phyloP scores from a whole-genome alignment of 78 protist species.

The Kipferlia bialata region DNA sequence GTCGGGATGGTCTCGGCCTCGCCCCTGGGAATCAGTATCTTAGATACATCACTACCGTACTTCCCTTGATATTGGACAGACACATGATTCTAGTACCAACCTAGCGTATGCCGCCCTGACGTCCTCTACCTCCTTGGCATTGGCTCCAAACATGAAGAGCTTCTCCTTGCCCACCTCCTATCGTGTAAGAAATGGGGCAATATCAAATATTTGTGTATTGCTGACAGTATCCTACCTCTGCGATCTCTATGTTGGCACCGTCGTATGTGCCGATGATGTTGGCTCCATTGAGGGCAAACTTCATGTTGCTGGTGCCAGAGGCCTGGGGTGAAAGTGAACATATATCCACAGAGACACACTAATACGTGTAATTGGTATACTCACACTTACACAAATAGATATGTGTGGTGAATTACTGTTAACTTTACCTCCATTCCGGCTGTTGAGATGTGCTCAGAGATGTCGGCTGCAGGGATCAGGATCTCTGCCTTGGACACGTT shows the following conservation, averaged over 20 bases:
- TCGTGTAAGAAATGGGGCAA: too few relatives aligned
- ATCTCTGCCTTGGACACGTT: too few relatives aligned
- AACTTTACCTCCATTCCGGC: slow-evolving; percentile 77
- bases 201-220: too few relatives aligned
- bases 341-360: too few relatives aligned
- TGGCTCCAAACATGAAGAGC: slow-evolving; percentile 27
- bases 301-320: background rate
- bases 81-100: too few relatives aligned
- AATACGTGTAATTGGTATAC: too few relatives aligned
- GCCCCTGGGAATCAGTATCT: too few relatives aligned
- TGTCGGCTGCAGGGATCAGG: slow-evolving; percentile 76
- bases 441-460: slow-evolving; percentile 77
- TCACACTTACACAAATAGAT: too few relatives aligned
- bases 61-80: too few relatives aligned
- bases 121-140: slow-evolving; percentile 11
- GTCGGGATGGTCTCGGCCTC: background rate
- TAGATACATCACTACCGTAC: too few relatives aligned
- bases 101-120: background rate
- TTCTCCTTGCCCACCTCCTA: slow-evolving; percentile 16
- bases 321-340: background rate
- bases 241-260: slow-evolving; percentile 17
- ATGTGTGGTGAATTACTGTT: too few relatives aligned
- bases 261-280: slow-evolving; percentile 13
- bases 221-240: too few relatives aligned
- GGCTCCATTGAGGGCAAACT: slow-evolving; percentile 17